phyloP scores from a whole-genome alignment of 1,284 basidiomycete genomes.

The Ustilago crameri region DNA sequence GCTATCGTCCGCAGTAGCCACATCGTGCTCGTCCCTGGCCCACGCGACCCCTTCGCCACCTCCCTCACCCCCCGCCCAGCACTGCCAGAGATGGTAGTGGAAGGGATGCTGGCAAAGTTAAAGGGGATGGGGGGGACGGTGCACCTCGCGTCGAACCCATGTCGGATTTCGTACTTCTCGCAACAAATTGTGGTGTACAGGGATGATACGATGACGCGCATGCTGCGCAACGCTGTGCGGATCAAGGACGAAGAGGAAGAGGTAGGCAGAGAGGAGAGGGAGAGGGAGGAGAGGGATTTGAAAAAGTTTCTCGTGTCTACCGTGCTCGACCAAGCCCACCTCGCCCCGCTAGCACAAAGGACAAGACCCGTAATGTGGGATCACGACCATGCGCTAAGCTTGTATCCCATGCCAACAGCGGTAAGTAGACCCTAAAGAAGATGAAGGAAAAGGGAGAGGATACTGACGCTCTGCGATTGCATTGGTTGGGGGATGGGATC shows the following conservation, averaged over 20 bases:
- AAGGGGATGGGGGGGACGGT: constrained; percentile 32
- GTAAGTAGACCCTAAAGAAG: no score
- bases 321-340: constrained; percentile 71
- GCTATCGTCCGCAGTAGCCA: constrained; percentile 81
- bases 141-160: constrained; percentile 86
- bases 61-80: constrained; percentile 78
- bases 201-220: constrained; percentile 91
- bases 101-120: constrained; percentile 41
- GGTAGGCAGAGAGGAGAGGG: constrained; percentile 47
- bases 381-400: constrained; percentile 87
- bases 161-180: constrained; percentile 91
- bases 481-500: no score
- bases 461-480: no score
- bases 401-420: constrained; percentile 95
- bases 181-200: constrained; percentile 95
- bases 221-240: constrained; percentile 79
- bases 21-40: constrained; percentile 93
- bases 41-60: constrained; percentile 78
- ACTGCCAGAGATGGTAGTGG: constrained; percentile 75
- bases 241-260: constrained; percentile 56
- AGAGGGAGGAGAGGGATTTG: constrained; percentile 53
- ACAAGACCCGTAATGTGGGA: constrained; percentile 90
- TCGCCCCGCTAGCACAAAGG: constrained; percentile 80
- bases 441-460: no score
- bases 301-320: constrained; percentile 64